Base-by-base conservation (phyloP, 768 basidiomycete genomes). In the Amanita rimosa region DNA sequence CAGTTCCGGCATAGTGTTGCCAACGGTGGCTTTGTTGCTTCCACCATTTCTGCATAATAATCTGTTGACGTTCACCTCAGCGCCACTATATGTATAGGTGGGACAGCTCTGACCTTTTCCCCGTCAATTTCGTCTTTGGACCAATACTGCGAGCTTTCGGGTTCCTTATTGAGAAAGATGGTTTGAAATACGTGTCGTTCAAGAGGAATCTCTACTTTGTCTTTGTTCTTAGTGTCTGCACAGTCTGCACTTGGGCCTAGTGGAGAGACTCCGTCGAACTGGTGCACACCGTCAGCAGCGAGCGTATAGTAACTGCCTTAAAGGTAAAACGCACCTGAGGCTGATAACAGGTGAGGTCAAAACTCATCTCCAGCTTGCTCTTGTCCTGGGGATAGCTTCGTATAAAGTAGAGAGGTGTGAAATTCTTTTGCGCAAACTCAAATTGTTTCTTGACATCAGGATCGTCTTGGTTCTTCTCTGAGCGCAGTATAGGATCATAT, bases 11-110 rank as follows among this genome's bases (percentile, higher is more conserved):
- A 49, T 67, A 69, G 50, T 68, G 67, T 56, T 73, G 71, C 72
- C 72, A 75, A 19, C 71, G 65, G 53, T 75, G 71, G 44, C 69
- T 69, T 57, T 72, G 72, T 56, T 74, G 74, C 56, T 75, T 74
- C 74, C 73, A 75, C 72, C 70, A 72, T 56, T 73, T 72, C 58
- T 72, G 64, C 55, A 62, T 43, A 24, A 74, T 69, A 29, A 66
- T 56, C 56, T 63, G 35, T n/a, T 34, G 21, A 33, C 13, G 35
- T 19, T 19, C 31, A 39, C 16, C 27, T 16, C 13, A 8, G 10
- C 40, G n/a, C 16, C 17, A 46, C 5, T 16, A 35, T 16, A 13
- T 42, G 14, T 38, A 2, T 10, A 33, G 16, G 34, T 2, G 6
- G 33, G 22, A 22, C 8, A 3, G 27, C 6, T 21, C n/a, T 13